phyloP scores from a whole-genome alignment of 345 rosid genomes.

The Salix arbutifolia region DNA sequence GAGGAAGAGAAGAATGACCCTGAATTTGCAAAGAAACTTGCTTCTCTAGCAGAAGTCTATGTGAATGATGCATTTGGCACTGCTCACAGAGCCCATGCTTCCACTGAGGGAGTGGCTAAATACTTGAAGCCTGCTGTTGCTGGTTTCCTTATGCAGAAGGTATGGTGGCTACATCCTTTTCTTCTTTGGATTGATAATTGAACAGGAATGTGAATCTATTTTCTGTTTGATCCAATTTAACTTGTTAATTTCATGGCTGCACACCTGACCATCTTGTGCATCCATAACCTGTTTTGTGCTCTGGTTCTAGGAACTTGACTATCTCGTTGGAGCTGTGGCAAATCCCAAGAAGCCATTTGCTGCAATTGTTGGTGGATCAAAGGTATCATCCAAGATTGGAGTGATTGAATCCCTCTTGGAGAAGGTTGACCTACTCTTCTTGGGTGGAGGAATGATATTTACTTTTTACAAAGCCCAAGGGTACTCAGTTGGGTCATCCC shows the following conservation, averaged over 20 bases:
- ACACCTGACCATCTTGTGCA: not conserved
- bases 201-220: too few species aligned
- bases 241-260: not conserved
- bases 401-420: slow-evolving; percentile 82
- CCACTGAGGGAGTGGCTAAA: slow-evolving; percentile 84
- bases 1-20: slow-evolving; percentile 96
- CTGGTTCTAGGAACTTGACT: slow-evolving; percentile 70
- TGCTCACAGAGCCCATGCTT: slow-evolving; percentile 97
- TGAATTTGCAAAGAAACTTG: slow-evolving; percentile 85
- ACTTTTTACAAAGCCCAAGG: slow-evolving; percentile 91
- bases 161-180: slow-evolving; percentile 11
- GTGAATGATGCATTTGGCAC: slow-evolving; percentile 63
- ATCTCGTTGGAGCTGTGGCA: slow-evolving; percentile 89
- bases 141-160: slow-evolving; percentile 96
- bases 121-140: slow-evolving; percentile 89
- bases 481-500: slow-evolving; percentile 69
- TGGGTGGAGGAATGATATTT: slow-evolving; percentile 95
- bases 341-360: slow-evolving; percentile 94
- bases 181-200: not conserved
- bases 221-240: not conserved
- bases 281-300: not conserved
- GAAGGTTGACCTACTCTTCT: slow-evolving; percentile 61
- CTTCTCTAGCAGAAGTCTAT: slow-evolving; percentile 27
- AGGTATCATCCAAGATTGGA: slow-evolving; percentile 93
- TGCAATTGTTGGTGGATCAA: slow-evolving; percentile 93